Conservation (phyloP, 1,284 basidiomycete genomes). For the Gomphus bonarii region DNA sequence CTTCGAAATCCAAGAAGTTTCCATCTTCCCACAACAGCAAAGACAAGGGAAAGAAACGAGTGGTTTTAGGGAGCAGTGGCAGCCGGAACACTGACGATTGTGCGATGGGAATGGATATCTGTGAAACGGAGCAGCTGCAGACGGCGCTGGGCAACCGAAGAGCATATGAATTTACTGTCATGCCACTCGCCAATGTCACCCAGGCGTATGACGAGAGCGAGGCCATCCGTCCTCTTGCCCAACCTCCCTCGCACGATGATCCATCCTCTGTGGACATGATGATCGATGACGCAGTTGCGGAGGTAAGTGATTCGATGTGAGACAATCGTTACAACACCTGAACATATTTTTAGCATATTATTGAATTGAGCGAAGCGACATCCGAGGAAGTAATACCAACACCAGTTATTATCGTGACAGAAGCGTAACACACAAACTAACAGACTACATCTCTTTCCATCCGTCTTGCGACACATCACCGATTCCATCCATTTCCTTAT, state of each 20-base stretch:
- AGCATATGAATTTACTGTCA: constrained; percentile 9
- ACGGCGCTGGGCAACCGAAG: constrained; percentile 4
- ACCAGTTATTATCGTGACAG: neutral
- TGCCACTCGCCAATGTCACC: constrained; percentile 8
- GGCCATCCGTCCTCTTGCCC: neutral
- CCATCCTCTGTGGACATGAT: neutral
- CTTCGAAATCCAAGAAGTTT: neutral
- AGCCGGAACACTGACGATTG: neutral
- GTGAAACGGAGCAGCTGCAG: neutral
- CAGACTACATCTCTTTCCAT: neutral
- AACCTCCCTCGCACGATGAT: neutral
- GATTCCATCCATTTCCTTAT: constrained; percentile 2
- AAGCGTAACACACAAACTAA: constrained; percentile 3
- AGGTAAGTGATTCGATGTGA: neutral
- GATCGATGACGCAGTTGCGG: neutral
- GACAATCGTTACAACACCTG: neutral
- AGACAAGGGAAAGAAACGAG: constrained; percentile 4
- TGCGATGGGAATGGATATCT: neutral
- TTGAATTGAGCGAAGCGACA: neutral
- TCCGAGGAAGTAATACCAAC: constrained; percentile 1
- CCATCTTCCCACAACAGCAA: neutral
- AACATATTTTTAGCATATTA: neutral
- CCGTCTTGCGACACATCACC: neutral
- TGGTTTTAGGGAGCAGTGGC: neutral
- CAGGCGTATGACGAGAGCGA: constrained; percentile 10